Conservation (phyloP, 768 basidiomycete genomes). For the Cystofilobasidium macerans region DNA sequence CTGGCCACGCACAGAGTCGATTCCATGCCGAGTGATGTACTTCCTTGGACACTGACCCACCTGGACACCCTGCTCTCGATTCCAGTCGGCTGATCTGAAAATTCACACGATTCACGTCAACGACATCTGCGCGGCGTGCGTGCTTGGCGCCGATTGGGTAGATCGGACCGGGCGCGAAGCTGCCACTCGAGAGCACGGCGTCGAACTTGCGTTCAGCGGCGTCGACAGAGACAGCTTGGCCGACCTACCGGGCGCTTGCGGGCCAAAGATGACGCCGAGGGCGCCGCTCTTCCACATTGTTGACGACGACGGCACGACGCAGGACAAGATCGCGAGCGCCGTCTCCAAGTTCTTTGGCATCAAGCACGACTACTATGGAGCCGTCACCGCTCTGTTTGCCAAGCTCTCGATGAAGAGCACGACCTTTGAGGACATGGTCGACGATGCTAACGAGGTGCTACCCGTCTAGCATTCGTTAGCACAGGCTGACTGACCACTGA, state of each 20-base stretch:
- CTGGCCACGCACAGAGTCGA: too few species aligned
- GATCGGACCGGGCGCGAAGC: conserved; percentile 51
- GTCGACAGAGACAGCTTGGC: conserved; percentile 58
- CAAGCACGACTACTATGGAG: conserved; percentile 24
- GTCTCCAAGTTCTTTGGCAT: conserved; percentile 14
- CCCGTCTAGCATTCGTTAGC: too few species aligned
- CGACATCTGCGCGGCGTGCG: conserved; percentile 65
- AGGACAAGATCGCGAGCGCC: conserved; percentile 19
- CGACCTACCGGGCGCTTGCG: conserved; percentile 47
- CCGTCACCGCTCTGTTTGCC: conserved; percentile 14
- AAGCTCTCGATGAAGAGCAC: conserved; percentile 17
- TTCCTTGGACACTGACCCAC: too few species aligned
- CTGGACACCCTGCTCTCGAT: too few species aligned
- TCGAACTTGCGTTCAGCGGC: conserved; percentile 49
- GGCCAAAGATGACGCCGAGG: conserved; percentile 42
- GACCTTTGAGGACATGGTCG: conserved; percentile 20
- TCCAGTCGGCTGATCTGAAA: conserved; percentile 25
- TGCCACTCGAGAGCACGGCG: conserved; percentile 57
- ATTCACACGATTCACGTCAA: conserved; percentile 62
- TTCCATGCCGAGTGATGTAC: too few species aligned
- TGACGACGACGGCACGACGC: conserved; percentile 29
- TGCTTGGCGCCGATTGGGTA: conserved; percentile 62
- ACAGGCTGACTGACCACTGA: neutral
- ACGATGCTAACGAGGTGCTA: conserved; percentile 10
- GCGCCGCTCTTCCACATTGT: conserved; percentile 79